Evolutionary conservation across 495 filamentous ascomycete species (phyloP), one percentile per base, ranked within the genome.

Genomic region (Pyrenopolyporus hunteri): DNA sequence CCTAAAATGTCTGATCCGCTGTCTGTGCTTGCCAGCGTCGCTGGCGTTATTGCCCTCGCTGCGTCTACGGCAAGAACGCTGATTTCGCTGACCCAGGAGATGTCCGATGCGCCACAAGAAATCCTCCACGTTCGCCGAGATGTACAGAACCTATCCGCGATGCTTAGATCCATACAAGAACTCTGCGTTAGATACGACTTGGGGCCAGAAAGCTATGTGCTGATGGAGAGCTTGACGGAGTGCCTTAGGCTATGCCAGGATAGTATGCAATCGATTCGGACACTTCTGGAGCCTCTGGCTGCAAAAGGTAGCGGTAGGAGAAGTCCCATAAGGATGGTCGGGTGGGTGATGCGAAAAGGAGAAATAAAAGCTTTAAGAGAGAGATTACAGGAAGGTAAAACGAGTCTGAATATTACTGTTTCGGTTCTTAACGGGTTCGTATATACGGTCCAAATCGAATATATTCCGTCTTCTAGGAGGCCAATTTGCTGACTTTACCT

Each of bases 1-100:
- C 14, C 10, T 14, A 44, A 17, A 9, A 68, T 65, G 61, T 49
- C 60, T 7, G 65, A 68, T 28, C 62, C 65, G 26, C 17, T 68
- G 5, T 68, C 65, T 9, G 25, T 65, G 16, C 39, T 46, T 4
- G 61, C 65, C 8, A 56, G 65, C 28, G 39, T 62, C 31, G 42
- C 47, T 4, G 65, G 65, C 19, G 35, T 68, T 4, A 23, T 61
- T 14, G 57, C 61, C 10, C 46, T 68, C 35, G 55, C 65, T 13
- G 51, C 52, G 22, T 60, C 57, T 11, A 53, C 63, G 1, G 53
- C 65, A 3, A 39, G 56, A 16, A 37, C 63, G 4, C 40, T 61
- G 11, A 35, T 60, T 17, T 49, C 65, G 13, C 19, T 68, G 2
- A 57, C 56, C 1, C 36, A 57, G 3, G 60, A 59, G 13, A 53